Evolutionary conservation across 2,329 filamentous ascomycete species (phyloP).

Genomic region (Chaetomium olivaceum): DNA sequence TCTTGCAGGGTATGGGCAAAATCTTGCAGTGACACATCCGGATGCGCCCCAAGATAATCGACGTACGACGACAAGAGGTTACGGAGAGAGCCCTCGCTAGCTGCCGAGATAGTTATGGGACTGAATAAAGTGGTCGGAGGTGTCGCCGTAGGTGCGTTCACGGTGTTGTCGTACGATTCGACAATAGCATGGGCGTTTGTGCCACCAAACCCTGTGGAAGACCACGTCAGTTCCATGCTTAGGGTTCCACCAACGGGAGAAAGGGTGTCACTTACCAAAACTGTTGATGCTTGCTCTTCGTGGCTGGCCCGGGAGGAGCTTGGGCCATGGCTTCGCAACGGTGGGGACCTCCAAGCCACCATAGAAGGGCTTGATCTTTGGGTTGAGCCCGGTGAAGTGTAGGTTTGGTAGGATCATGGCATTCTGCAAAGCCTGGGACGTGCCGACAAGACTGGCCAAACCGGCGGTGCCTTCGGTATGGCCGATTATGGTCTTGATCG

Average conservation of each 20-base stretch:
- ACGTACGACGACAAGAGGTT: no score
- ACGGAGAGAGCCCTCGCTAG: no score
- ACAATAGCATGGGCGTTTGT: conserved; percentile 35
- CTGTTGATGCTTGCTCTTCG: background rate
- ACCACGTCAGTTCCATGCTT: no score
- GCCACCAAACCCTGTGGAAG: conserved; percentile 30
- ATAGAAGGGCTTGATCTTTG: conserved; percentile 40
- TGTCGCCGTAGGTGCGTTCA: background rate
- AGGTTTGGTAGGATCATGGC: conserved; percentile 43
- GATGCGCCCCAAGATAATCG: no score
- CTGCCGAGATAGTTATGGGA: no score
- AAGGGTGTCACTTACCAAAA: background rate
- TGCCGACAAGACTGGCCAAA: conserved; percentile 47
- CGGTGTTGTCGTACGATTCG: conserved; percentile 1
- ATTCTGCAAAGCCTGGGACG: conserved; percentile 43
- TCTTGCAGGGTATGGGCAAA: no score
- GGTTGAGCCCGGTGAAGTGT: conserved; percentile 49
- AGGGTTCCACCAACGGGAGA: no score
- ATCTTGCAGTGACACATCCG: no score
- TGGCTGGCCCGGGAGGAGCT: background rate
- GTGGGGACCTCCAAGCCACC: background rate
- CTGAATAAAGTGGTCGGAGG: background rate
- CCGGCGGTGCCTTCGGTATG: conserved; percentile 51
- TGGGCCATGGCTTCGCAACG: background rate
- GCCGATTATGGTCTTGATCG: conserved; percentile 46